phyloP scores from a whole-genome alignment of 345 rosid genomes.

The Reutealis trisperma region DNA sequence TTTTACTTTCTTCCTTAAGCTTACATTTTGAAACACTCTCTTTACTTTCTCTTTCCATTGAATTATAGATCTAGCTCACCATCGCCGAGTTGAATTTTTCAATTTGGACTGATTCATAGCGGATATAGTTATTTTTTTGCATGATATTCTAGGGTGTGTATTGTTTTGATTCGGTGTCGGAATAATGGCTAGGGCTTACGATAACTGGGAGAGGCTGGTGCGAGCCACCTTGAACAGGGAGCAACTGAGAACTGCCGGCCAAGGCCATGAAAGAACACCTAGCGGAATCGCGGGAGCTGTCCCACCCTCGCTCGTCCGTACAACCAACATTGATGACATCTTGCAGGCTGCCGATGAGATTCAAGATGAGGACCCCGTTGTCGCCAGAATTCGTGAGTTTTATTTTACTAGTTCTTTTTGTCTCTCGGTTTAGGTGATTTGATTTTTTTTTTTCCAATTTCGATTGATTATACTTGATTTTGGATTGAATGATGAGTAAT shows the following conservation, averaged over 20 bases:
- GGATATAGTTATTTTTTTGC: neutral
- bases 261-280: constrained; percentile 52
- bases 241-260: constrained; percentile 64
- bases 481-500: too few species aligned
- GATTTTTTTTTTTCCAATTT: too few species aligned
- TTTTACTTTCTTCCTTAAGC: neutral
- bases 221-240: constrained; percentile 85
- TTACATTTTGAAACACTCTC: neutral
- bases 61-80: constrained; percentile 8
- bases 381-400: constrained; percentile 78
- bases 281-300: constrained; percentile 86
- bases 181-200: constrained; percentile 65
- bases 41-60: neutral
- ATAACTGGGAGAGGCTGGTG: constrained; percentile 85
- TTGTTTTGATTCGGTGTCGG: constrained; percentile 6
- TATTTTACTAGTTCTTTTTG: neutral
- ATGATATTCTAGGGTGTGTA: constrained; percentile 16
- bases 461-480: too few species aligned
- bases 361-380: constrained; percentile 72
- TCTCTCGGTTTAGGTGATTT: neutral
- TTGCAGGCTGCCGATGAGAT: constrained; percentile 96
- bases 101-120: constrained; percentile 8
- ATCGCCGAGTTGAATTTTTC: neutral
- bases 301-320: constrained; percentile 82
- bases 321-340: constrained; percentile 84